Evolutionary conservation across 2,329 filamentous ascomycete species (phyloP), one percentile per base, ranked within the genome.

Genomic region (Phialophora chinensis): DNA sequence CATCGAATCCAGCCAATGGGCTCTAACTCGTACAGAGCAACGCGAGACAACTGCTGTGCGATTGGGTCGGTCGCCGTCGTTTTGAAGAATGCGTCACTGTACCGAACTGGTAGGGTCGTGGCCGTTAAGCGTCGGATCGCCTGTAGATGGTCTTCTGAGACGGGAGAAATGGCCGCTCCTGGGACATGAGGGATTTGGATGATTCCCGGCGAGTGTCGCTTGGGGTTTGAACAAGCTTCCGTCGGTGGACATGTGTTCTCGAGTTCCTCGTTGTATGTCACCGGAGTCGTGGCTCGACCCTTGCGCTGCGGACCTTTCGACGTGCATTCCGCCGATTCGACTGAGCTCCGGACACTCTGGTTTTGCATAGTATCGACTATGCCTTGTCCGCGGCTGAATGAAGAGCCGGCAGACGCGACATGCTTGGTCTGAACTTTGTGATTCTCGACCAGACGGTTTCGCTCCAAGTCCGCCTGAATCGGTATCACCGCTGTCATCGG

Each of bases 51-150:
- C 65, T 83, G 80, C 49, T 81, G 78, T 62, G 81, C 78, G 53
- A 84, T 75, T 2, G 82, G 79, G 63, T 88, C 86, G 2, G 83
- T 81, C 74, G 88, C 80, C 49, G 83, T 87, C 66, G 87, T 85
- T 23, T 81, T 83, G 78, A 87, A 90, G 80, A 89, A 89, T 20
- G 80, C 82, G 55, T 84, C 81, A 2, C 85, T 83, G 73, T 90
- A 90, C 61, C 85, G 82, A 64, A 89, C 85, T 6, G 87, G 87
- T 1, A 90, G 80, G 1, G 88, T 81, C 4, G 88, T 77, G 62
- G 82, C 79, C 59, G 85, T 88, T 33, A 89, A 83, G 20, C 84
- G 84, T 72, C 83, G 85, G 74, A 88, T 81, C 7, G 83, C 82
- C 23, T 83, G 81, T 44, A 89, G 79, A 72, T 87, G 83, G 27